These are phyloP conservation scores for Solanum chiquidenum DNA, from an alignment of 257 asterid genomes.

Conservation along the genomic window DNA sequence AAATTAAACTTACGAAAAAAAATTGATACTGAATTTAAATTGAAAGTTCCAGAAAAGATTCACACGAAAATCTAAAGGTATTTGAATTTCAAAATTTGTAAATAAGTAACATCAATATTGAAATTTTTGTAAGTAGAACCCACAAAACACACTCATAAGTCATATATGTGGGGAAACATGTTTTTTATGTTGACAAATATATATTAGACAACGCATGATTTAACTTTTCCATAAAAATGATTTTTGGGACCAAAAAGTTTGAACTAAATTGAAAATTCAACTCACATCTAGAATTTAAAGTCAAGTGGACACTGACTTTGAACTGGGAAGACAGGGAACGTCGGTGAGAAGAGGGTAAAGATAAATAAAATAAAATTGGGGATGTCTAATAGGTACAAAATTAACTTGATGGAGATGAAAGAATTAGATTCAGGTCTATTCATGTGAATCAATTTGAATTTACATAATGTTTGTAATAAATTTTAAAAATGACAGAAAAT, in stretches of 20 bases:
- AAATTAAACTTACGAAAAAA: no score
- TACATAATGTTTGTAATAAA: rapidly evolving
- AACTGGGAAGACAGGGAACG: no score
- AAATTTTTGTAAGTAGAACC: neutral
- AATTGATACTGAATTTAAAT: no score
- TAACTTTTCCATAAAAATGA: neutral
- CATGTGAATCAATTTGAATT: no score
- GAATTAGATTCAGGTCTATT: neutral
- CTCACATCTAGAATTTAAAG: neutral
- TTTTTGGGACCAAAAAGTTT: neutral
- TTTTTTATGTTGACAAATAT: neutral
- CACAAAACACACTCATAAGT: neutral
- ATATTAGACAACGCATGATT: neutral
- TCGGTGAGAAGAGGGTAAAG: neutral
- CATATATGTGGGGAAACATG: neutral
- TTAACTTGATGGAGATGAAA: neutral
- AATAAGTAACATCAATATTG: neutral
- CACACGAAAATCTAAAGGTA: neutral
- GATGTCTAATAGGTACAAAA: no score
- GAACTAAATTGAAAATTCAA: neutral
- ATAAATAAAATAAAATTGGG: no score
- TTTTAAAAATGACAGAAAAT: no score
- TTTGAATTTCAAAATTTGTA: neutral
- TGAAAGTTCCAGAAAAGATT: neutral
- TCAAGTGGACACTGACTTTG: no score